Evolutionary conservation across 208 protist species (phyloP).

Genomic region (Wallacemonas sp.): DNA sequence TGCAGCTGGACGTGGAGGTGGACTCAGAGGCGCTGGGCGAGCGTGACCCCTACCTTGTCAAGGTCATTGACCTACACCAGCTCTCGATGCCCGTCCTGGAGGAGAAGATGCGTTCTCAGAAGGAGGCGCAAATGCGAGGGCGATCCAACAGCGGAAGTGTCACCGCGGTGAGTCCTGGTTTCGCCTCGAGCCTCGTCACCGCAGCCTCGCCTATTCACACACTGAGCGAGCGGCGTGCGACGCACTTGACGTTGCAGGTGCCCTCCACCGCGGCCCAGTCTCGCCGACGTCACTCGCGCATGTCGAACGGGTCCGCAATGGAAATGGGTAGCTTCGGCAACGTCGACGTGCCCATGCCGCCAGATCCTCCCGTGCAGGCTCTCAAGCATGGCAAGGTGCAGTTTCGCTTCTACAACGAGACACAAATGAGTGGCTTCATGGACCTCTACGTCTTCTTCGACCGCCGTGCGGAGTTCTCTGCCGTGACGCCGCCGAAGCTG

Average conservation of each 20-base stretch:
- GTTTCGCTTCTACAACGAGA: conserved; percentile 75
- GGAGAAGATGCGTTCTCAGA: conserved; percentile 7
- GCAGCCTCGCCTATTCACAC: conserved; percentile 1
- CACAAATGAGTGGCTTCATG: conserved; percentile 58
- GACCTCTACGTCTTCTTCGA: conserved; percentile 76
- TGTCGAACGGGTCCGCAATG: not conserved
- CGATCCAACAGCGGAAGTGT: conserved; percentile 7
- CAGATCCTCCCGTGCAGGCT: conserved; percentile 30
- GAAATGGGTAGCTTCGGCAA: conserved; percentile 24
- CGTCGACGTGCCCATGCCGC: conserved; percentile 27
- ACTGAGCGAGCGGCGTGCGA: conserved; percentile 1
- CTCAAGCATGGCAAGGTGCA: conserved; percentile 78
- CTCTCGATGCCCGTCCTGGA: conserved; percentile 12
- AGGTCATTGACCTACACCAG: conserved; percentile 36
- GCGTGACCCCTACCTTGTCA: conserved; percentile 32
- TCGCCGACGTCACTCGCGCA: conserved; percentile 1
- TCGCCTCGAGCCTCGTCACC: too few relatives aligned
- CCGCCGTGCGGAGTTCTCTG: conserved; percentile 64
- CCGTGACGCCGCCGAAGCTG: conserved; percentile 47
- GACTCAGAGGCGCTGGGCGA: conserved; percentile 43
- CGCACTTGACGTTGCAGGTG: conserved; percentile 1
- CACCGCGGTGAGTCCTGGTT: not conserved
- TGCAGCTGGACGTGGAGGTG: conserved; percentile 57
- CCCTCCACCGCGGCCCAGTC: not conserved
- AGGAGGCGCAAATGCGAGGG: conserved; percentile 12